Base-by-base conservation (phyloP, 306 rosid species). In the Elaeagnus macrophylla region DNA sequence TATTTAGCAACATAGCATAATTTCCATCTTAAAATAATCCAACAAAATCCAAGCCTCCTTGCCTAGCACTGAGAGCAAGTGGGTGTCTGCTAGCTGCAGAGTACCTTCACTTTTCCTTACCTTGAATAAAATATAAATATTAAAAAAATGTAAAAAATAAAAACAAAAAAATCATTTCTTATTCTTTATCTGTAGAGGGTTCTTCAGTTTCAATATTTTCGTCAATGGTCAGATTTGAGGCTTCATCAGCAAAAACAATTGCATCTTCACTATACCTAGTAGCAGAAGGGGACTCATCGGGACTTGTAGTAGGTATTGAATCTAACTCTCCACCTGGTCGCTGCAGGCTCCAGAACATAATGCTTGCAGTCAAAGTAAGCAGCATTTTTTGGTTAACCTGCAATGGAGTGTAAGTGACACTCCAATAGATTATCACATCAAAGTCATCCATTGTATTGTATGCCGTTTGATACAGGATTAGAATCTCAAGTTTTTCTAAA, bases 381-480 rank as follows among this genome's bases (percentile, higher is more conserved):
- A 91, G 84, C 99, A 91, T 91, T 87, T 91, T 91, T 72, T 75
- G 96, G 78, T 87, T 91, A 57, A 87, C 96, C 99, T 91, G 72
- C 47, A 46, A 61, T 14, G 52, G 14, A 43, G 47, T 46, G 67
- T 56, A 56, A 40, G 41, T 12, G 16, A 45, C 18, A 12, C 32
- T 36, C n/a, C 6, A 61, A 5, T 43, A 18, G 51, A 43, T 48
- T 67, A 54, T 43, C 60, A 25, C 51, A 6, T n/a, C 48, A 39
- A 2, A 14, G 6, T 44, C 10, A 48, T 14, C 49, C 43, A n/a
- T 9, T 11, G 39, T 19, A 17, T 8, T n/a, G 35, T 13, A 18
- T n/a, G 15, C n/a, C 7, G n/a, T n/a, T 15, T 7, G 12, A 45
- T 45, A 12, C 15, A 45, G 12, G 49, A 32, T 17, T 39, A 40